phyloP scores from a whole-genome alignment of 1,139 yeast species.

The Magnusiomyces suaveolens region DNA sequence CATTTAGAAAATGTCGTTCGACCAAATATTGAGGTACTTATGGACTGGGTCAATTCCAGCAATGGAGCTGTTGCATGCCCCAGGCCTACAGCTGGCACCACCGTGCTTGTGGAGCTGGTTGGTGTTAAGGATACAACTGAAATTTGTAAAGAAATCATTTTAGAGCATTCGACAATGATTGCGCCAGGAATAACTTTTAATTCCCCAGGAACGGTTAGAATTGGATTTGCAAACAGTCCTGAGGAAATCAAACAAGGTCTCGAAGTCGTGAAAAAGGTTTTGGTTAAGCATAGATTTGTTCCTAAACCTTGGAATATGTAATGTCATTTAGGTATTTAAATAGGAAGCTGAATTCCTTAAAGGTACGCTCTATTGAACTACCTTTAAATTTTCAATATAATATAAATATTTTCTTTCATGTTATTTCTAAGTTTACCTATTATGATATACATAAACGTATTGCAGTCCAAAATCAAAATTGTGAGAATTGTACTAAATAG shows the following conservation, averaged over 20 bases:
- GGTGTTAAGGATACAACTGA: constrained; percentile 30
- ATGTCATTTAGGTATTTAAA: too few relatives aligned
- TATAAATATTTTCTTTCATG: too few relatives aligned
- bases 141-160: constrained; percentile 36
- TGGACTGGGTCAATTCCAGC: constrained; percentile 31
- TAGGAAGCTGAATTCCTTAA: too few relatives aligned
- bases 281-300: constrained; percentile 7
- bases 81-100: constrained; percentile 43
- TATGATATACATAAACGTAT: too few relatives aligned
- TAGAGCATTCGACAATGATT: constrained; percentile 31
- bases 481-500: too few relatives aligned
- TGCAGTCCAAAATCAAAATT: too few relatives aligned
- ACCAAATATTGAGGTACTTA: constrained; percentile 31
- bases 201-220: constrained; percentile 37
- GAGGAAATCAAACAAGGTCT: constrained; percentile 32
- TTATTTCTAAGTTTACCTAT: too few relatives aligned
- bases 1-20: constrained; percentile 22
- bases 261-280: constrained; percentile 18
- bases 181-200: constrained; percentile 49
- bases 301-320: constrained; percentile 7
- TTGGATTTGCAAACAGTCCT: constrained; percentile 45
- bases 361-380: too few relatives aligned
- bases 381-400: too few relatives aligned
- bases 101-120: constrained; percentile 37
- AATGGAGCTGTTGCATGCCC: constrained; percentile 36